Conservation (phyloP, 2,329 filamentous ascomycete species). For the Achaetomium macrosporum region DNA sequence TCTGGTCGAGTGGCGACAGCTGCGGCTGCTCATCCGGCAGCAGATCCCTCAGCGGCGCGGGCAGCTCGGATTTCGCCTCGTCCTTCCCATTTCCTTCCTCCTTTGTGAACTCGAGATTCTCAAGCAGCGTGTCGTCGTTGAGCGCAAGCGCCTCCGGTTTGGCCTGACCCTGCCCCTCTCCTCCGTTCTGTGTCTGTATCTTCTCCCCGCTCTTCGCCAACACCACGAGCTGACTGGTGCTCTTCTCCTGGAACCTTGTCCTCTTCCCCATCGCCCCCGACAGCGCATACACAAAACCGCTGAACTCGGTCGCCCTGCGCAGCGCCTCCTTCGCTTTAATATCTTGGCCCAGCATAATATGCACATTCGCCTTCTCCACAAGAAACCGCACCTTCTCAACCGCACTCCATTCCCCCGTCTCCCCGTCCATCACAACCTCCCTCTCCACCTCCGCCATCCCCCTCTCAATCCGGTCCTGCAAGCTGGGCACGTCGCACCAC, state of each 20-base stretch:
- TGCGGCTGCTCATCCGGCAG: slow-evolving; percentile 77
- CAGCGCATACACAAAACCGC: slow-evolving; percentile 73
- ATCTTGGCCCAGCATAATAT: slow-evolving; percentile 79
- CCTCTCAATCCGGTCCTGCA: slow-evolving; percentile 46
- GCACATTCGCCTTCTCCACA: slow-evolving; percentile 75
- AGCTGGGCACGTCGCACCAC: slow-evolving; percentile 53
- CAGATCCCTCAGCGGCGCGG: slow-evolving; percentile 56
- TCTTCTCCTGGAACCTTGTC: slow-evolving; percentile 73
- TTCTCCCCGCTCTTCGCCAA: slow-evolving; percentile 67
- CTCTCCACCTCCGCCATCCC: slow-evolving; percentile 38
- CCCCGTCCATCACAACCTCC: slow-evolving; percentile 36
- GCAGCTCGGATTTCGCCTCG: slow-evolving; percentile 45
- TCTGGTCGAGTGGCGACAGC: slow-evolving; percentile 77
- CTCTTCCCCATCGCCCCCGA: slow-evolving; percentile 83
- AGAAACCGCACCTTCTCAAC: slow-evolving; percentile 67
- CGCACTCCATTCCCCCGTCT: too few relatives aligned
- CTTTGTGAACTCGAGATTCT: slow-evolving; percentile 74
- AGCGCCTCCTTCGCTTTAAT: slow-evolving; percentile 67
- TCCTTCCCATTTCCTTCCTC: slow-evolving; percentile 24
- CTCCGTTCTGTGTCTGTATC: slow-evolving; percentile 15
- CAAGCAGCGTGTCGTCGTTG: slow-evolving; percentile 89
- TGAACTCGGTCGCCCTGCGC: slow-evolving; percentile 57
- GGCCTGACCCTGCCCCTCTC: slow-evolving; percentile 11
- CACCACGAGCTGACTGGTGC: slow-evolving; percentile 83
- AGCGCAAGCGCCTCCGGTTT: slow-evolving; percentile 67